Conservation (phyloP, 1,139 yeast genomes). For the Chernovozyma sophiae-reginae region DNA sequence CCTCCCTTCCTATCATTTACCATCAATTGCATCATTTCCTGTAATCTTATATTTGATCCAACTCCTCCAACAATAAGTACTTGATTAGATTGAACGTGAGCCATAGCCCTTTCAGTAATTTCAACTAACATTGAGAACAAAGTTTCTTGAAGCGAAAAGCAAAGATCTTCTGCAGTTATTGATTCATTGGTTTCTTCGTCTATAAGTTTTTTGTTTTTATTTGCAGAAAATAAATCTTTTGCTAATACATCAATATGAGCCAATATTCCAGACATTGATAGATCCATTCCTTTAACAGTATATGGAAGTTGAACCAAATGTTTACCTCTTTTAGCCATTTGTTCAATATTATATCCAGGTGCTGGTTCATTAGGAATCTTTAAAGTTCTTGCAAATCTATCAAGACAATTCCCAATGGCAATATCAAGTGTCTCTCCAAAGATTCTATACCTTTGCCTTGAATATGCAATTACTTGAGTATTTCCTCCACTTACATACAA, state of each 20-base stretch:
- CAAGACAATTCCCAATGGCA: slow-evolving; percentile 95
- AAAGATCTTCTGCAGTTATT: slow-evolving; percentile 80
- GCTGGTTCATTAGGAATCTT: slow-evolving; percentile 89
- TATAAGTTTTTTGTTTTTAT: slow-evolving; percentile 45
- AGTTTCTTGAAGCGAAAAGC: slow-evolving; percentile 90
- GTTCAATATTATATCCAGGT: slow-evolving; percentile 97
- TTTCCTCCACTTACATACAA: slow-evolving; percentile 97
- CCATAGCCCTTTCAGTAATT: slow-evolving; percentile 97
- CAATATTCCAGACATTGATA: slow-evolving; percentile 92
- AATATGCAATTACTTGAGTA: slow-evolving; percentile 96
- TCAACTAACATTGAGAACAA: slow-evolving; percentile 95
- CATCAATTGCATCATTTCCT: slow-evolving; percentile 95
- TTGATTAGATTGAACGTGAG: slow-evolving; percentile 86
- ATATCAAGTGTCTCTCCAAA: slow-evolving; percentile 97
- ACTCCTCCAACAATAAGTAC: slow-evolving; percentile 97
- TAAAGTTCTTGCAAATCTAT: slow-evolving; percentile 88
- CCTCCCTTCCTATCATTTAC: slow-evolving; percentile 81
- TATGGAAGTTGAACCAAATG: slow-evolving; percentile 79
- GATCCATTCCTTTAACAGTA: slow-evolving; percentile 97
- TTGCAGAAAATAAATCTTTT: slow-evolving; percentile 54
- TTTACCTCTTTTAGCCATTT: slow-evolving; percentile 73
- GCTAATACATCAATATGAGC: slow-evolving; percentile 83
- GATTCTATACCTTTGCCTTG: slow-evolving; percentile 86
- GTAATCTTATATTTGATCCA: slow-evolving; percentile 87
- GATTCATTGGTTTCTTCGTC: slow-evolving; percentile 50